Evolutionary conservation across 257 asterid genomes (phyloP), one percentile per base, ranked within the genome.

Genomic region (Primulina huaijiensis): DNA sequence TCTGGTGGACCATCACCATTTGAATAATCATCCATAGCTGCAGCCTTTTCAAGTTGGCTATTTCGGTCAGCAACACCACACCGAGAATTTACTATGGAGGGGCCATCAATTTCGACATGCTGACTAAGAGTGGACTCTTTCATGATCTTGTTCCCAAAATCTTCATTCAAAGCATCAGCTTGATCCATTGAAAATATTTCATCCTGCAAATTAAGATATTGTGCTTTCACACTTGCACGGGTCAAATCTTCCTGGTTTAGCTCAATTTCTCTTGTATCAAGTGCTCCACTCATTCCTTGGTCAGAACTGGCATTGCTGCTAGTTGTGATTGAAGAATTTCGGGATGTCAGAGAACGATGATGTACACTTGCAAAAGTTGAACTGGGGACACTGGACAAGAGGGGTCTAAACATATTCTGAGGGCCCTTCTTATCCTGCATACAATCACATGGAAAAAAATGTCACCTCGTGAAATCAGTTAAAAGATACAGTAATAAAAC

Each of bases 351-450:
- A 76, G 90, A 58, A 65, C 77, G 87, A 73, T 85, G 86, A 55
- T 81, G 81, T 64, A 84, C 74, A 78, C 77, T 80, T 34, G 87
- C 80, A 85, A 89, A 84, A 67, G 97, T 83, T 58, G 99, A 82
- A 80, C 92, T 94, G 76, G 99, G 99, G 73, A 88, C 97, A 81
- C 98, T 89, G 69, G 98, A 91, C 76, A 94, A 80, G 62, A 94
- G 85, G 56, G 99, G 98, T 81, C 99, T 84, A 74, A 94, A 94
- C 99, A 89, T 94, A 77, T 94, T 85, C 77, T 88, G 97, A 35
- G 99, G 95, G 67, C 79, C 79, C 83, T 88, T 91, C 60, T 82
- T 85, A 74, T 94, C 97, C 99, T 90, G 84, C 78, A 74, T 60
- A 81, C 60, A 58, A 38, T 70, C 20, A 55, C 38, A 59, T 55